These are phyloP conservation scores for Ceratocystis diversiconidia DNA, from an alignment of 2,329 filamentous ascomycete species.

Conservation along the genomic window DNA sequence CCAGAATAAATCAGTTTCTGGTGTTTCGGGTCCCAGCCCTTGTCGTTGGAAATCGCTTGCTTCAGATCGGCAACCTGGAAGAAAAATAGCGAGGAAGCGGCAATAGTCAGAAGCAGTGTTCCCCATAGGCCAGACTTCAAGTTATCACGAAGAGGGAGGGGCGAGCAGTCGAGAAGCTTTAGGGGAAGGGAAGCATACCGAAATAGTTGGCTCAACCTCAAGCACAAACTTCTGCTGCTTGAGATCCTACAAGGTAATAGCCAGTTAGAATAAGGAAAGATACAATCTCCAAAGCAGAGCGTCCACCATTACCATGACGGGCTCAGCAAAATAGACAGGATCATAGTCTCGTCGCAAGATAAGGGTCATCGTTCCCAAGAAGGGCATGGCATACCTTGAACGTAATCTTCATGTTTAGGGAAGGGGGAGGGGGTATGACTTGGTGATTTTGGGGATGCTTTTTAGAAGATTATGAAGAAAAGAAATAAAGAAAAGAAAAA, in stretches of 20 bases:
- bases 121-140: not conserved
- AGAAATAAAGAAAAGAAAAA: slow-evolving; percentile 1
- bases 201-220: slow-evolving; percentile 84
- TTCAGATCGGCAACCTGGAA: slow-evolving; percentile 75
- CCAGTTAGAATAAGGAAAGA: not conserved
- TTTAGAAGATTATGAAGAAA: not conserved
- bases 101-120: not conserved
- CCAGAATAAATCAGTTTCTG: slow-evolving; percentile 98
- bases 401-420: slow-evolving; percentile 50
- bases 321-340: no score
- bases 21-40: slow-evolving; percentile 79
- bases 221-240: slow-evolving; percentile 98
- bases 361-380: no score
- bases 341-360: no score
- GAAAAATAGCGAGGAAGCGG: not conserved
- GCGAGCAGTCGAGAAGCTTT: slow-evolving; percentile 10
- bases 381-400: slow-evolving; percentile 38
- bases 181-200: slow-evolving; percentile 39
- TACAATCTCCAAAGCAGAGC: slow-evolving; percentile 5
- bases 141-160: not conserved
- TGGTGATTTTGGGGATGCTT: no score
- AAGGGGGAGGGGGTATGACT: not conserved
- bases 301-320: no score
- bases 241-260: slow-evolving; percentile 52
- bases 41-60: slow-evolving; percentile 79